A percentile compares a stretch with the other conserved stretches of the same genome.
These are phyloP conservation scores for Trichosporon sp. DNA, from an alignment of 1,284 basidiomycete genomes.

Conservation along the genomic window DNA sequence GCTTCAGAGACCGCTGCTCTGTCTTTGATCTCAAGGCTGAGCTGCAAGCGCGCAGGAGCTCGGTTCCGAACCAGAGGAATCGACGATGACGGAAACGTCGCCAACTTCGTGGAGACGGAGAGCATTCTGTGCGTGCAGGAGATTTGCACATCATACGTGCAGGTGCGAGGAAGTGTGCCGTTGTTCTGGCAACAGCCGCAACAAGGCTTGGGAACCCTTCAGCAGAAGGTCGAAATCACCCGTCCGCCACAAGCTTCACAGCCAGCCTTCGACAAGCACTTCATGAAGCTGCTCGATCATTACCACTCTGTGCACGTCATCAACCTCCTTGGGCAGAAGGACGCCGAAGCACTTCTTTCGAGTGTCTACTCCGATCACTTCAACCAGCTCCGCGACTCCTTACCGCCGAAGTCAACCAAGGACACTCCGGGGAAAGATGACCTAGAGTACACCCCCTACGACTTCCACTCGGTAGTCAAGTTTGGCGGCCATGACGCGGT, in stretches of 20 bases:
- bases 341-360: slow-evolving; percentile 83
- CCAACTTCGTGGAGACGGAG: slow-evolving; percentile 98
- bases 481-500: slow-evolving; percentile 86
- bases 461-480: slow-evolving; percentile 83
- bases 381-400: slow-evolving; percentile 35
- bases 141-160: slow-evolving; percentile 81
- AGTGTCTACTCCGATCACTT: slow-evolving; percentile 76
- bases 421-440: slow-evolving; percentile 12
- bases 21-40: slow-evolving; percentile 76
- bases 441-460: slow-evolving; percentile 73
- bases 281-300: slow-evolving; percentile 75
- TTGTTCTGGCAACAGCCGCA: slow-evolving; percentile 99
- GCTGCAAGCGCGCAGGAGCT: slow-evolving; percentile 94
- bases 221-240: slow-evolving; percentile 82
- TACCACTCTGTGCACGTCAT: slow-evolving; percentile 77
- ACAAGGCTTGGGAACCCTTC: slow-evolving; percentile 67
- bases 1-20: slow-evolving; percentile 51
- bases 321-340: slow-evolving; percentile 82
- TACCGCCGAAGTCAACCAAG: slow-evolving; percentile 48
- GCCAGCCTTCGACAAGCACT: slow-evolving; percentile 92
- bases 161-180: slow-evolving; percentile 90
- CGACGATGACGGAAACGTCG: slow-evolving; percentile 94
- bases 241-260: slow-evolving; percentile 87
- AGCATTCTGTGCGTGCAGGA: slow-evolving; percentile 79
- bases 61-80: slow-evolving; percentile 96